Percentiles rank a stretch among this genome's conserved stretches.
Evolutionary conservation across 2,329 filamentous ascomycete genomes (phyloP).

Genomic region (Zymoseptoria crescenta): DNA sequence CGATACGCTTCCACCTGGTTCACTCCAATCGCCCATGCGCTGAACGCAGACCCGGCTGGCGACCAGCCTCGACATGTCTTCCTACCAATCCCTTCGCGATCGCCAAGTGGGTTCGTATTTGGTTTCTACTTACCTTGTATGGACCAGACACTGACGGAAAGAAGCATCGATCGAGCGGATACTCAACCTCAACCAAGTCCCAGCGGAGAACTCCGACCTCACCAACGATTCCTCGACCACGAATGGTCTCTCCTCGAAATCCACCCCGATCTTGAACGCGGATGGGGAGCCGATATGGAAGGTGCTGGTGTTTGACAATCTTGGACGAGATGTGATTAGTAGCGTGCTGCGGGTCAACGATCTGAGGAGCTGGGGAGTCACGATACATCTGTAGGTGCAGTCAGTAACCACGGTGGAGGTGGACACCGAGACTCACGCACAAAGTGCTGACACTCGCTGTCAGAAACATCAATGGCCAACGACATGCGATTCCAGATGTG

Average conservation of each 20-base stretch:
- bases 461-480: constrained; percentile 67
- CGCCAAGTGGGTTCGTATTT: constrained; percentile 59
- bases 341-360: constrained; percentile 93
- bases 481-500: constrained; percentile 91
- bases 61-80: constrained; percentile 42
- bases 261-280: constrained; percentile 73
- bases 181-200: constrained; percentile 80
- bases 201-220: constrained; percentile 46
- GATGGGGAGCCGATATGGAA: constrained; percentile 97
- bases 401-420: constrained; percentile 5
- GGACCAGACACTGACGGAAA: constrained; percentile 5
- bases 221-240: constrained; percentile 54
- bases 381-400: constrained; percentile 72
- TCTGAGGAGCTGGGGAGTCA: constrained; percentile 86
- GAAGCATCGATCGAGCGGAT: constrained; percentile 88
- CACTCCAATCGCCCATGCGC: constrained; percentile 16
- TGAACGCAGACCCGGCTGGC: constrained; percentile 22
- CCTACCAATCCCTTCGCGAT: constrained; percentile 56
- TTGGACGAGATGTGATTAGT: constrained; percentile 90
- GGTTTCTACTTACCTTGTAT: constrained; percentile 1
- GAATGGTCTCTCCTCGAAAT: constrained; percentile 58
- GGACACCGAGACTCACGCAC: constrained; percentile 25
- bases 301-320: constrained; percentile 87
- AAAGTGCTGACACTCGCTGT: constrained; percentile 23
- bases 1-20: neutral